Evolutionary conservation across 768 basidiomycete genomes (phyloP).

Genomic region (Coprinopsis strossmayeri): DNA sequence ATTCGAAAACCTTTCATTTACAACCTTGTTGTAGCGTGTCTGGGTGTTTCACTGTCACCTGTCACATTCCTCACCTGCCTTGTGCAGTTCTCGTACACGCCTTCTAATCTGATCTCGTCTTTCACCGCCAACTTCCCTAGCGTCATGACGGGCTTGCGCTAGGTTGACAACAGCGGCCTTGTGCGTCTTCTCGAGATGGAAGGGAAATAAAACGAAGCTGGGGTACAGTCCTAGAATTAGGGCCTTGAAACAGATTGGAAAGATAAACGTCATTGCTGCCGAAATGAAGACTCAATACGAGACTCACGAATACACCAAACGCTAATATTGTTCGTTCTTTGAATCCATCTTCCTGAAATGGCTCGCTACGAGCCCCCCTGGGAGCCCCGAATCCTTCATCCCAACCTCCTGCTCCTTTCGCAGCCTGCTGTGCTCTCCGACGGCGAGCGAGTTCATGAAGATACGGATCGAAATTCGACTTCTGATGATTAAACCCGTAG

Average conservation of each 20-base stretch:
- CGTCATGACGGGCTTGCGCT: conserved; percentile 51
- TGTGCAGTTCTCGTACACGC: conserved; percentile 35
- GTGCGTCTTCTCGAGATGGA: conserved; percentile 38
- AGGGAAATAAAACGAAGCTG: conserved; percentile 27
- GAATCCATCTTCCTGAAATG: conserved; percentile 36
- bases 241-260: too few species aligned
- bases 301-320: conserved; percentile 42
- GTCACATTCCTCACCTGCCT: not conserved
- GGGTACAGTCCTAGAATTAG: conserved; percentile 12
- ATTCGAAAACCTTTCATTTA: not conserved
- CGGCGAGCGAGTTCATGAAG: conserved; percentile 46
- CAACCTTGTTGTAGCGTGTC: not conserved
- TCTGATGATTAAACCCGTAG: conserved; percentile 14
- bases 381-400: conserved; percentile 22
- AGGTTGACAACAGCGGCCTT: conserved; percentile 50
- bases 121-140: conserved; percentile 46
- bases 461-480: conserved; percentile 34
- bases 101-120: conserved; percentile 45
- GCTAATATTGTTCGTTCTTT: conserved; percentile 44
- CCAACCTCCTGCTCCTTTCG: conserved; percentile 15
- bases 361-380: conserved; percentile 13
- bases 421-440: conserved; percentile 33
- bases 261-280: too few species aligned
- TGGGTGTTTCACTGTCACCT: not conserved
- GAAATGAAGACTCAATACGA: not conserved